Conservation (phyloP, 2,329 filamentous ascomycete genomes). For the Aspergillus floridensis region DNA sequence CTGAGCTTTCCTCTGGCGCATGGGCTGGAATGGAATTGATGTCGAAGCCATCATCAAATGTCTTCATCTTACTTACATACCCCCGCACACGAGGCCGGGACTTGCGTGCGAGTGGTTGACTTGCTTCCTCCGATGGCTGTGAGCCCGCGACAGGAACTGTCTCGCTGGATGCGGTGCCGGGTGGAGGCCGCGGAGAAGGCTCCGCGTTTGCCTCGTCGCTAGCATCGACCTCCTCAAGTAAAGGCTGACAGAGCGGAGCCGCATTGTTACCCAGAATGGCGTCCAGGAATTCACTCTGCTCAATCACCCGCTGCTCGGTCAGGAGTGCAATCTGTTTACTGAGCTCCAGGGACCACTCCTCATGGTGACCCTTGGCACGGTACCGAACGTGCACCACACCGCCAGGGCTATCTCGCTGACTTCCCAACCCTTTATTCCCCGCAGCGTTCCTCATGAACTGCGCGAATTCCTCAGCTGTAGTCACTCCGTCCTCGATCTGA, state of each 20-base stretch:
- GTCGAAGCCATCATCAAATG: slow-evolving; percentile 64
- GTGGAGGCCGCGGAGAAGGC: background rate
- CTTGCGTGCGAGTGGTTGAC: slow-evolving; percentile 14
- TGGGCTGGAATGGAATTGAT: slow-evolving; percentile 41
- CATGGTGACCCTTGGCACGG: slow-evolving; percentile 56
- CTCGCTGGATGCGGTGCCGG: slow-evolving; percentile 8
- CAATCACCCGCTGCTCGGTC: slow-evolving; percentile 77
- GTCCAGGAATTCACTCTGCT: slow-evolving; percentile 89
- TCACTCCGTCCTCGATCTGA: slow-evolving; percentile 60
- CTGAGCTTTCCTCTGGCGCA: slow-evolving; percentile 24
- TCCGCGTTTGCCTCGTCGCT: slow-evolving; percentile 17
- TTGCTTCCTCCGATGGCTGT: slow-evolving; percentile 18
- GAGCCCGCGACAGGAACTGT: slow-evolving; percentile 13
- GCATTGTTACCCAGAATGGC: slow-evolving; percentile 81
- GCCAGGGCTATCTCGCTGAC: slow-evolving; percentile 63
- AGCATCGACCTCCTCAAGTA: slow-evolving; percentile 51
- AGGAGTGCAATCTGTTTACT: slow-evolving; percentile 66
- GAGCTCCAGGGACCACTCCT: slow-evolving; percentile 69
- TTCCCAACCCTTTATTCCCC: slow-evolving; percentile 68
- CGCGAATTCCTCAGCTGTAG: slow-evolving; percentile 71
- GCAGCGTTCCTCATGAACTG: slow-evolving; percentile 71
- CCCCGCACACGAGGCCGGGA: slow-evolving; percentile 28
- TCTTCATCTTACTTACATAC: slow-evolving; percentile 60
- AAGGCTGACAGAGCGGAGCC: slow-evolving; percentile 64
- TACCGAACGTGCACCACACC: slow-evolving; percentile 74